A percentile compares a stretch with the other conserved stretches of the same genome.
Conservation (phyloP, 768 basidiomycete genomes). For the Suillus subalutaceus region DNA sequence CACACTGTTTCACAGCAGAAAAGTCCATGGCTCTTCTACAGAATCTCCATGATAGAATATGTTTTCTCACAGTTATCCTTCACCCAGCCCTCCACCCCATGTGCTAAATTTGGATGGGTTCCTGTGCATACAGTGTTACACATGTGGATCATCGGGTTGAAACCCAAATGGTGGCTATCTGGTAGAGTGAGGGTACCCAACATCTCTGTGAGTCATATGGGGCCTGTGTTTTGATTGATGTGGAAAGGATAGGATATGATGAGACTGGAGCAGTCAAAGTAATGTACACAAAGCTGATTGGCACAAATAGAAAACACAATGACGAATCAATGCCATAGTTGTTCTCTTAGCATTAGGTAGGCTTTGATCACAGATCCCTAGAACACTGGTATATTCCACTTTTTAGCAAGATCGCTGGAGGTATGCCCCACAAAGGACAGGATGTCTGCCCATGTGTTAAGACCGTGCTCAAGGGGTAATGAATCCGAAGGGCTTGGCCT, state of each 20-base stretch:
- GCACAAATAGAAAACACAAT: background rate
- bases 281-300: background rate
- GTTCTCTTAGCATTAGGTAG: background rate
- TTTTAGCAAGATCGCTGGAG: background rate
- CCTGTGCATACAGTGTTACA: background rate
- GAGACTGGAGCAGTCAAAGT: background rate
- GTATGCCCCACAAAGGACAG: background rate
- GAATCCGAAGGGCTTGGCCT: no score
- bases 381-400: background rate
- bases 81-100: background rate
- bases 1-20: background rate
- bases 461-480: no score
- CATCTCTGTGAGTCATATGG: background rate
- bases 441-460: background rate
- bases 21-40: background rate
- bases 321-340: background rate
- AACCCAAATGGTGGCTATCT: background rate
- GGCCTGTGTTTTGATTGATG: background rate
- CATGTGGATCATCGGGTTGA: background rate
- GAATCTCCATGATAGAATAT: background rate
- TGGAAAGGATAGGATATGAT: background rate
- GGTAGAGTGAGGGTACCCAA: background rate
- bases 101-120: background rate
- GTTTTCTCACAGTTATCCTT: background rate
- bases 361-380: background rate